Base-by-base conservation (phyloP, 768 basidiomycete species). In the Lentinula detonsa region DNA sequence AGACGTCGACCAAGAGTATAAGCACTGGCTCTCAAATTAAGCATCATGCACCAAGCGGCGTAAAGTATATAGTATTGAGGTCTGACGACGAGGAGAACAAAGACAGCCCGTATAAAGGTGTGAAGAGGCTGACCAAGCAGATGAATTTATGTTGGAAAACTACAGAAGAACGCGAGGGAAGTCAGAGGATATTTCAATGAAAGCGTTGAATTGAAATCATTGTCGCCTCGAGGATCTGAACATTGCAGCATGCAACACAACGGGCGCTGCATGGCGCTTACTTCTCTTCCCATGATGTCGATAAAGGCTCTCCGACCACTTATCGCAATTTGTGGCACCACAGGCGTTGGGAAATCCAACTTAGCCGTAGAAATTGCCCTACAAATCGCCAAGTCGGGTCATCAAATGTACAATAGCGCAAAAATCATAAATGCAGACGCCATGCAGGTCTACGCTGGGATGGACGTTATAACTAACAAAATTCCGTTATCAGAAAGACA, bases 391-490 rank as follows among this genome's bases (percentile, higher is more conserved):
- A 71, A 77, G 48, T 66, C 64, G 37, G n/a, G 56, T 28, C 66
- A 64, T 33, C 71, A 74, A 66, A 75, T 72, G 50, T 88, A 85
- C 81, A 74, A 72, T 13, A 84, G 85, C 11, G 88, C 86, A 7
- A 85, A 86, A 68, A 81, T 98, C 65, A 87, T 99, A 70, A 98
- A 98, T 69, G 93, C 95, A 9, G 97, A 99, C 73, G 86, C 96
- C 11, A 98, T 99, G 96, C 97, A 99, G 72, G 87, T 94, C 11
- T 98, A 98, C 72, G 78, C 79, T 16, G 96, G 96, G 0, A 82
- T 98, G 72, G 90, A 97, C 72, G 77, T 95, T 55, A 87, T 98
- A 67, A 98, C 96, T 31, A 98, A 98, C 74, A 98, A 99, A 75
- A 82, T 95, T 15, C 84, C 95, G 1, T 67, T 77, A 11, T 74